Conservation (phyloP, 2,329 filamentous ascomycete genomes). For the Penicillium sp. region DNA sequence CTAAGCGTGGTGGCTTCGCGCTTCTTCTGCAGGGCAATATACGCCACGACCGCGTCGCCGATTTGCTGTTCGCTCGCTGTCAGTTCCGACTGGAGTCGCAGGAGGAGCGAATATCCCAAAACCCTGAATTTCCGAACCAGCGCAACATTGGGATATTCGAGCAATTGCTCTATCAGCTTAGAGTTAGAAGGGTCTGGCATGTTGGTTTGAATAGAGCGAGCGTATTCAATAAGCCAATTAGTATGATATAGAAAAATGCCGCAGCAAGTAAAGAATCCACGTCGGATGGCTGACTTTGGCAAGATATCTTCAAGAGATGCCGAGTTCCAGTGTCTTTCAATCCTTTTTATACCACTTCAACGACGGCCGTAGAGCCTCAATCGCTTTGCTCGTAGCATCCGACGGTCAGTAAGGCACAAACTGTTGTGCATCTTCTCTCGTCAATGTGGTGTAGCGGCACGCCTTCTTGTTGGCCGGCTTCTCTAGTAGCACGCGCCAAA, state of each 20-base stretch:
- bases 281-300: too few relatives aligned
- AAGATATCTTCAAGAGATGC: background rate
- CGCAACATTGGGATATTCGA: background rate
- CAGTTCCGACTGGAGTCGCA: background rate
- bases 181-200: background rate
- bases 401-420: background rate
- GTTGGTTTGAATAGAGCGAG: background rate
- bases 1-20: background rate
- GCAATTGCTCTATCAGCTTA: background rate
- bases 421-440: background rate
- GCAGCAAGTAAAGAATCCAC: background rate
- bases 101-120: background rate
- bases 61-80: background rate
- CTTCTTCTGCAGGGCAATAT: background rate
- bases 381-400: background rate
- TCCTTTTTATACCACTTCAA: constrained; percentile 3
- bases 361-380: background rate
- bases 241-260: background rate
- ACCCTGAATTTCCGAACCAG: constrained; percentile 1
- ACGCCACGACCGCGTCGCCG: background rate
- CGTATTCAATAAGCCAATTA: too few relatives aligned
- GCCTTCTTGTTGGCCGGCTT: background rate
- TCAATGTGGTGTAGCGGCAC: constrained; percentile 7
- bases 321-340: too few relatives aligned
- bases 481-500: background rate